Base-by-base conservation (phyloP, 805 yeast genomes). In the Scheffersomyces stipitis region DNA sequence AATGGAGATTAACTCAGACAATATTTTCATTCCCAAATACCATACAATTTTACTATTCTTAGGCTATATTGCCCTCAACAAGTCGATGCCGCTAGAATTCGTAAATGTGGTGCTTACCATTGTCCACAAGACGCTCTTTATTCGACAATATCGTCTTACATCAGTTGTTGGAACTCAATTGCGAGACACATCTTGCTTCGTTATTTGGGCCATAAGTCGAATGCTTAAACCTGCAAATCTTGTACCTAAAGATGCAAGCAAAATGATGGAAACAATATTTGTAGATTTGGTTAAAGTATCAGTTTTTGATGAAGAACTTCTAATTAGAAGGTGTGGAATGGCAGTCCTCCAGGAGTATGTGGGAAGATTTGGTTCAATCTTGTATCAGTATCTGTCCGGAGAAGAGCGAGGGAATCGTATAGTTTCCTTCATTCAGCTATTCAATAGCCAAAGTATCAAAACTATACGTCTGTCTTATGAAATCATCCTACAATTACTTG, bases 271-370 rank as follows among this genome's bases (percentile, higher is more conserved):
- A 7, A 36, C 33, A 3, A 40, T 51, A 5, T 60, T 56, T 26
- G 49, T 40, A 14, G 68, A 71, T 45, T 55, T 86, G 17, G 49
- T 85, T 2, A 54, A 70, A 8, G 70, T 78, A 1, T 62, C 82
- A 6, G 69, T 86, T 33, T 82, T 83, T 52, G 98, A 90, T 54
- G 63, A 70, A 15, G 96, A 89, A 37, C 64, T 87, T 14, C 71
- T 81, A 40, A 76, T 89, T 4, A 69, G 96, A 38, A 68, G 95
- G 39, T 90, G 96, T 13, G 82, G 90, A 1, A 69, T 87, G 4
- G 96, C 97, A 1, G 91, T 93, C 0, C 50, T 90, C 5, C 97
- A 90, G 53, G 98, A 90, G 51, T 69, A 84, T 12, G 55, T 87
- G 3, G 98, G 98, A 0, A 64, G 97, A 26, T 81, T 79, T 52